A percentile compares a stretch with the other conserved stretches of the same genome.
Evolutionary conservation across 2,329 filamentous ascomycete genomes (phyloP).

Genomic region (Botrytis byssoidea): DNA sequence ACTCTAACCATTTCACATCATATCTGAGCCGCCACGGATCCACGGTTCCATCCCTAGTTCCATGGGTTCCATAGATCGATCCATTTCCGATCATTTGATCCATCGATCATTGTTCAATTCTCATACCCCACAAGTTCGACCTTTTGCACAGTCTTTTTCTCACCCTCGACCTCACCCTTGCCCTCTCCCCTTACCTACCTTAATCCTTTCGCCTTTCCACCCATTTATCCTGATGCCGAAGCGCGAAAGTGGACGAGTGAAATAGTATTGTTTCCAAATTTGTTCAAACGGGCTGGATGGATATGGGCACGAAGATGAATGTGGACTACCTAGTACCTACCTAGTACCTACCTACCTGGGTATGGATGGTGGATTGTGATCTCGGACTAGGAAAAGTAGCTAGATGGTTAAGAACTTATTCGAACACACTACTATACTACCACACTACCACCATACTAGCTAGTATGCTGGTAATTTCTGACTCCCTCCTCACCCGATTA

Average conservation of each 20-base stretch:
- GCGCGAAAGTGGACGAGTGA: not conserved
- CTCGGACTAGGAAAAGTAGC: not conserved
- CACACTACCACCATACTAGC: not conserved
- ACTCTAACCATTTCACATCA: not conserved
- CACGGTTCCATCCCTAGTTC: not conserved
- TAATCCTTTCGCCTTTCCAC: not conserved
- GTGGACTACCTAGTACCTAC: not conserved
- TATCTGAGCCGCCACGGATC: constrained; percentile 4
- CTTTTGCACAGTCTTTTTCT: not conserved
- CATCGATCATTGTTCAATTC: not conserved
- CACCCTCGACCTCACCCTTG: not conserved
- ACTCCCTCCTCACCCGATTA: not conserved
- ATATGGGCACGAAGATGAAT: not conserved
- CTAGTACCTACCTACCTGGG: not conserved
- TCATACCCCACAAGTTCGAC: constrained; percentile 34
- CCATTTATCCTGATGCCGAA: constrained; percentile 12
- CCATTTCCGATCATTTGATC: not conserved
- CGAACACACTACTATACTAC: not conserved
- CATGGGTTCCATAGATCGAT: not conserved
- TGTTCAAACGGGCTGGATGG: not conserved
- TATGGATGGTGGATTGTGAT: not conserved
- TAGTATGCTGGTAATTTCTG: not conserved
- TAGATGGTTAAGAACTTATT: not conserved
- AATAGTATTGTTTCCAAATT: not conserved
- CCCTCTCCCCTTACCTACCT: not conserved